Evolutionary conservation across 2,329 filamentous ascomycete genomes (phyloP).

Genomic region (Ceratocystis smalleyi): DNA sequence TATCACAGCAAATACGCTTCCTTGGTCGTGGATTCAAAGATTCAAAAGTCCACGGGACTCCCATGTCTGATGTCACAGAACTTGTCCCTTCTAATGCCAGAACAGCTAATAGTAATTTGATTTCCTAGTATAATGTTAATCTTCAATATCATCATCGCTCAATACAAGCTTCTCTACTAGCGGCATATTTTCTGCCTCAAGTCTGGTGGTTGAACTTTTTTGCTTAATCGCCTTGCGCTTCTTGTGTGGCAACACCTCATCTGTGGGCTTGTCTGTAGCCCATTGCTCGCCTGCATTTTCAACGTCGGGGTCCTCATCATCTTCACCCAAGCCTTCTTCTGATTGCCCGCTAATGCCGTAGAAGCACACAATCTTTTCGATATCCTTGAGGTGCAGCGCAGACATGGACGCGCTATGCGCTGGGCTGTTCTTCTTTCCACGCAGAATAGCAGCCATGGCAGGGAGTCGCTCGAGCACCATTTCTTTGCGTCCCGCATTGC

Average conservation of each 20-base stretch:
- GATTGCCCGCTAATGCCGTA: slow-evolving; percentile 35
- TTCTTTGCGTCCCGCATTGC: slow-evolving; percentile 52
- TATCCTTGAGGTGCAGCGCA: slow-evolving; percentile 34
- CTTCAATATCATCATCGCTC: slow-evolving; percentile 76
- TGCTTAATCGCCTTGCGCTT: slow-evolving; percentile 28
- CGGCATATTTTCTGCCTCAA: slow-evolving; percentile 28
- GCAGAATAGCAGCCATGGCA: slow-evolving; percentile 58
- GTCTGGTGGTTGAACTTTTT: slow-evolving; percentile 20
- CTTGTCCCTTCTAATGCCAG: neutral
- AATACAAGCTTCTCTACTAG: slow-evolving; percentile 51
- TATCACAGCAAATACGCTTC: neutral
- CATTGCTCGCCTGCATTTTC: slow-evolving; percentile 26
- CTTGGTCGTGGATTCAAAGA: neutral
- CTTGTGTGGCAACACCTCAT: slow-evolving; percentile 37
- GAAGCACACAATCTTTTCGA: slow-evolving; percentile 55
- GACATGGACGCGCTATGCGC: slow-evolving; percentile 3
- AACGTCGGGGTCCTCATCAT: slow-evolving; percentile 29
- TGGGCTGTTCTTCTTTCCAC: slow-evolving; percentile 26
- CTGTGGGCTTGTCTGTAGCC: slow-evolving; percentile 46
- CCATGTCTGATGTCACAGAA: neutral
- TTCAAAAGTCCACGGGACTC: neutral
- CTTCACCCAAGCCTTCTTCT: slow-evolving; percentile 17
- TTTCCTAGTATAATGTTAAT: slow-evolving; percentile 25
- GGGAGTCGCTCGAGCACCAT: slow-evolving; percentile 75
- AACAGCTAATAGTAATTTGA: no score